phyloP scores from a whole-genome alignment of 2,329 filamentous ascomycete genomes.

The Lachnellula occidentalis region DNA sequence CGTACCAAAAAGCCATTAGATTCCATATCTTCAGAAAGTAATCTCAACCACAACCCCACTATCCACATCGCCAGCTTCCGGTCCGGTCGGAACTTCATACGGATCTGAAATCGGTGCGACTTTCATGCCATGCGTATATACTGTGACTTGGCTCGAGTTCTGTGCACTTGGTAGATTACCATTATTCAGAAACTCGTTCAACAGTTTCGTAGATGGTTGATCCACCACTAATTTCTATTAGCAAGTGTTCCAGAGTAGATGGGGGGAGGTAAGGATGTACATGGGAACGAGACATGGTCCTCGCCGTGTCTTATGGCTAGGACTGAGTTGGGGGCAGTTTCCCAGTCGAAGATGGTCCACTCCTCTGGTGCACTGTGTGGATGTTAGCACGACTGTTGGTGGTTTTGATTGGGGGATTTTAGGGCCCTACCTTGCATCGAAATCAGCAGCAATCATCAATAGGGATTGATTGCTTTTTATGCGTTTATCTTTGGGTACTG shows the following conservation, averaged over 20 bases:
- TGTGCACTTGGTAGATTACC: slow-evolving; percentile 3
- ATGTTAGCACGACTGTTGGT: neutral
- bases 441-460: slow-evolving; percentile 6
- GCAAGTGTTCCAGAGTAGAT: neutral
- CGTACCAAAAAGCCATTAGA: no score
- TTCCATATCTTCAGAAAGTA: neutral
- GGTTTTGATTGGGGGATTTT: neutral
- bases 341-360: slow-evolving; percentile 5
- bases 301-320: slow-evolving; percentile 14
- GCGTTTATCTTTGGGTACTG: neutral
- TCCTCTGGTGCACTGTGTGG: slow-evolving; percentile 2
- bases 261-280: neutral
- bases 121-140: slow-evolving; percentile 9
- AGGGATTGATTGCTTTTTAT: neutral
- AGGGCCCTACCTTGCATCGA: neutral
- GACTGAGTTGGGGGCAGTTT: slow-evolving; percentile 3
- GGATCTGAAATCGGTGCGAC: neutral
- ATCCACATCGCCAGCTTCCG: slow-evolving; percentile 7
- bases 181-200: slow-evolving; percentile 10
- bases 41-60: slow-evolving; percentile 2
- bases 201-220: slow-evolving; percentile 8
- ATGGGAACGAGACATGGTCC: slow-evolving; percentile 8
- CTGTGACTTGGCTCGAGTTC: slow-evolving; percentile 2
- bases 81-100: slow-evolving; percentile 7
- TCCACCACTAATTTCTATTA: neutral